Evolutionary conservation across 2,329 filamentous ascomycete genomes (phyloP), one percentile per base, ranked within the genome.

Genomic region (Aspergillus tamarii): DNA sequence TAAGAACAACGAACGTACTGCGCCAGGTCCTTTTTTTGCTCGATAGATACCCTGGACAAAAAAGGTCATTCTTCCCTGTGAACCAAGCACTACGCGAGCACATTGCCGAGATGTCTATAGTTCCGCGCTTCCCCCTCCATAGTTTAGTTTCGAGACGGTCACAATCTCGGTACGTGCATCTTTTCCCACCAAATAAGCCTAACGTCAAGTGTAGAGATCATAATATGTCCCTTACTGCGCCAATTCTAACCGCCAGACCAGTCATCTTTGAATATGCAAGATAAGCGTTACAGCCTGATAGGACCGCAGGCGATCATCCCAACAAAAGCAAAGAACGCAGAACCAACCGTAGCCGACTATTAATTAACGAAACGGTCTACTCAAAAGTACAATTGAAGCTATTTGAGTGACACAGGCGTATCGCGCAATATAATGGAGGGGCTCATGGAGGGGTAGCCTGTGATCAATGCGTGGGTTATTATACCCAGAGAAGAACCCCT

Each of bases 351-450:
- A 5, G 19, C 30, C 30, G n/a, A 36, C 52, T n/a, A 54, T 39
- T 21, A 28, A 16, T 54, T 8, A 11, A 23, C 19, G 12, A 54
- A 23, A 16, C 52, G 3, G 21, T 36, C 19, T 23, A 9, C n/a
- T 12, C 4, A 36, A 11, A 11, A 39, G 12, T 50, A 36, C 30
- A 59, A 26, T 36, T 36, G 45, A 39, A 34, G 52, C 52, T n/a
- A 54, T 39, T n/a, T 54, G 32, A 39, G 52, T 54, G 30, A 54
- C 30, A 54, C 52, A 6, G 48, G 48, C 45, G 54, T 61, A 61
- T 53, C 39, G 52, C 50, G 59, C 50, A 61, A 57, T 14, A 45
- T 23, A 19, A 32, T 34, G n/a, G 48, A 43, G 14, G 58, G 45
- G 58, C 32, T 46, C 26, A 54, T 48, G 23, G 54, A 57, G 30